Conservation (phyloP, 331 rosid genomes). For the Telfairia occidentalis region DNA sequence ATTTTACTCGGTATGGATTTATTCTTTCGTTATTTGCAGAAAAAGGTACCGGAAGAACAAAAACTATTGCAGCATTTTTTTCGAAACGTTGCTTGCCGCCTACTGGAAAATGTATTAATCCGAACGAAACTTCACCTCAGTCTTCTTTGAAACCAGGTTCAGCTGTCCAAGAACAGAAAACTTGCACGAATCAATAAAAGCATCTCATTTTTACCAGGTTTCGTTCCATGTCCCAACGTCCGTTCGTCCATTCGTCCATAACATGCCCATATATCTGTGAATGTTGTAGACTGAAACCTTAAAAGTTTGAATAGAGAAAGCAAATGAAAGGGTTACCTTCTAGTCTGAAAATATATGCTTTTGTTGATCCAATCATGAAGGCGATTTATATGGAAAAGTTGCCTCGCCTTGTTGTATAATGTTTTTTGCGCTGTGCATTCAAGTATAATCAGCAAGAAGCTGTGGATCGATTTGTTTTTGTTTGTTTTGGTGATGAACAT, state of each 20-base stretch:
- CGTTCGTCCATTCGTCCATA: not conserved
- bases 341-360: not conserved
- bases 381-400: not conserved
- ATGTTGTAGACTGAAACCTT: not conserved
- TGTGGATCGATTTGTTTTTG: not conserved
- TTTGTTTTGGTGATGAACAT: not conserved
- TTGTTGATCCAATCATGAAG: not conserved
- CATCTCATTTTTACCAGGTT: not conserved
- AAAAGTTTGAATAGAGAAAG: not conserved
- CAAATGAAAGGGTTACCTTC: not conserved
- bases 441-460: not conserved
- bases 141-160: conserved; percentile 30
- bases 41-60: conserved; percentile 34
- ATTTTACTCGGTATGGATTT: not conserved
- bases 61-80: conserved; percentile 63
- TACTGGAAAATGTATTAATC: conserved; percentile 28
- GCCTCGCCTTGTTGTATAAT: not conserved
- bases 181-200: conserved; percentile 19
- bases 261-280: not conserved
- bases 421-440: not conserved
- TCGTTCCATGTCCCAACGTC: not conserved
- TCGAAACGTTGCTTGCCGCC: conserved; percentile 87
- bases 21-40: conserved; percentile 30
- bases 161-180: conserved; percentile 21
- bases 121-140: conserved; percentile 34